Evolutionary conservation across 2,329 filamentous ascomycete species (phyloP), one percentile per base, ranked within the genome.

Genomic region (Cadophora sp.): DNA sequence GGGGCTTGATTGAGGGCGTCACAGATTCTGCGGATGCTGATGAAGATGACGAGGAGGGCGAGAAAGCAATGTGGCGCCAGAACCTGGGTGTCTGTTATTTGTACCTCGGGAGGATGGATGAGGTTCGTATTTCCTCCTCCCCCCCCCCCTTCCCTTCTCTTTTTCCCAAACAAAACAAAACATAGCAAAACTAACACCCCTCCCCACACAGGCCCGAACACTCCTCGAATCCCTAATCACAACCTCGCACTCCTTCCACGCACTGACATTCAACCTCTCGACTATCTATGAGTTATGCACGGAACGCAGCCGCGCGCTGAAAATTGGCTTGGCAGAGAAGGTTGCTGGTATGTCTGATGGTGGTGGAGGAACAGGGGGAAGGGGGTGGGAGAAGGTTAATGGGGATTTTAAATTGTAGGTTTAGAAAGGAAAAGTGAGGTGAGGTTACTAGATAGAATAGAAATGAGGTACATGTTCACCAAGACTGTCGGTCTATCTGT

Each of bases 271-370:
- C 80, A 98, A 98, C 77, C 80, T 99, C 14, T 89, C 90, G 13
- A 98, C 95, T 0, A 87, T 97, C 73, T 98, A 97, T 77, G 96
- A 98, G 79, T 84, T 98, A 8, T 96, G 92, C 76, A 94, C 92
- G 0, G 94, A 98, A 73, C 85, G 87, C 69, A 87, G 92, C 50
- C 83, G 87, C 59, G 84, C 84, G 14, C 79, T 91, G 73, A 98
- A 98, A 82, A 79, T 86, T 36, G 82, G 81, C 30, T 82, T 98
- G 20, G 89, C 91, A 1, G 91, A 93, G 73, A 86, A 84, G 61
- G 83, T 96, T 20, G 90, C 92, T 0, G 81, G 59, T 20, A 70
- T 71, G 56, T 30, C 66, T 48, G 58, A 53, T 4, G 33, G 16
- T 50, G 48, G 65, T 18, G 61, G 59, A 30, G 51, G 62, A 22